Evolutionary conservation across 2,329 filamentous ascomycete genomes (phyloP).

Genomic region (Rhynchosporium graminicola): DNA sequence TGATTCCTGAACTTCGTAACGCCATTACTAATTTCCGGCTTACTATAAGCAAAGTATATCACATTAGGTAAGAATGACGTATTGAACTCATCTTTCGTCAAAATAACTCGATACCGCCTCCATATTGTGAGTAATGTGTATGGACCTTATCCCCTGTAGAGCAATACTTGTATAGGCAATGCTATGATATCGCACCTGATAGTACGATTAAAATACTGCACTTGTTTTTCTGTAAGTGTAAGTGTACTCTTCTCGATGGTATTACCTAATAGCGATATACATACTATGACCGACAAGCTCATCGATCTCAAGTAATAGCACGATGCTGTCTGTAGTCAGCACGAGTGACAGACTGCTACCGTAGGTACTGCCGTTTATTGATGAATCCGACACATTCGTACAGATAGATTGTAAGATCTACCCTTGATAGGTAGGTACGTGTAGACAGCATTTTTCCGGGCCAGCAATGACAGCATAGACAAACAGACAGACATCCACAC

Average conservation of each 20-base stretch:
- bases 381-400: no score
- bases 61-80: no score
- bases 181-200: no score
- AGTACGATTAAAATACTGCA: no score
- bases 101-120: slow-evolving; percentile 8
- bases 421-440: not conserved
- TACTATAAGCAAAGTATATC: no score
- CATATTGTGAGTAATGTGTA: not conserved
- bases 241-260: not conserved
- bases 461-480: slow-evolving; percentile 30
- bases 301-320: slow-evolving; percentile 24
- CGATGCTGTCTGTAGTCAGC: not conserved
- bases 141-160: no score
- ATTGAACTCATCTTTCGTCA: no score
- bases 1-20: not conserved
- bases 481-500: slow-evolving; percentile 28
- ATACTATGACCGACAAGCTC: slow-evolving; percentile 14
- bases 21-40: not conserved
- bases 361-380: no score
- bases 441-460: not conserved
- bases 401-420: not conserved
- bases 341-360: not conserved
- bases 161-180: no score
- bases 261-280: slow-evolving; percentile 26
- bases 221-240: no score